Percentiles rank a stretch among this genome's conserved stretches.
These are phyloP conservation scores for Salmacisia buchloeana DNA, from an alignment of 1,284 basidiomycete species.

Conservation along the genomic window DNA sequence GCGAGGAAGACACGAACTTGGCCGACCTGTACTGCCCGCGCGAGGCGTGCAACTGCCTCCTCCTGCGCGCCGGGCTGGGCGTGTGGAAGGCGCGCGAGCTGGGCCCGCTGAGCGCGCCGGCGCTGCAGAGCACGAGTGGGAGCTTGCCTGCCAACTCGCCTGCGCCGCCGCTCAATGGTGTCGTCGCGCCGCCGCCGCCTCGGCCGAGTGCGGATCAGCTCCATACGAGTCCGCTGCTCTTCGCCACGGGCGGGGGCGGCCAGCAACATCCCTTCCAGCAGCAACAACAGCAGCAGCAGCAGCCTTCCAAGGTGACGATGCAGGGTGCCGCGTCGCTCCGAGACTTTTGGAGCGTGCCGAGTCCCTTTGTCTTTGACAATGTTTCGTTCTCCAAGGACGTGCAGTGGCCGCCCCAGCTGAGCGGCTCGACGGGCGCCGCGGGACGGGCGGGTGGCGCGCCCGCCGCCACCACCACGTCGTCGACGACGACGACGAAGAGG, in stretches of 20 bases:
- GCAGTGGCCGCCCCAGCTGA: conserved; percentile 24
- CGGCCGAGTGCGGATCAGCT: not conserved
- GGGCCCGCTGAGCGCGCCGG: conserved; percentile 27
- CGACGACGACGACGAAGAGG: conserved; percentile 2
- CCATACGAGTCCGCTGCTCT: conserved; percentile 5
- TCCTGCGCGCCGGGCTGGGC: conserved; percentile 31
- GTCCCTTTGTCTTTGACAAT: conserved; percentile 45
- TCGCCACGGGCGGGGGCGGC: not conserved
- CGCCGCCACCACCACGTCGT: not conserved
- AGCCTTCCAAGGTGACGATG: not conserved
- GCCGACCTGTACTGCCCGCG: conserved; percentile 44
- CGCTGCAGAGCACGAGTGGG: not conserved
- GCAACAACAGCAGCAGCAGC: not conserved
- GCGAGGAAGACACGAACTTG: conserved; percentile 30
- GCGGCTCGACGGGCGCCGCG: not conserved
- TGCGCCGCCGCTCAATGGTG: conserved; percentile 6
- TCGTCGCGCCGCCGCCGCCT: not conserved
- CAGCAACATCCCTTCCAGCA: not conserved
- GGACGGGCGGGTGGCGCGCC: not conserved
- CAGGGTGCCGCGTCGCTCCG: conserved; percentile 18
- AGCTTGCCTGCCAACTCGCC: conserved; percentile 9
- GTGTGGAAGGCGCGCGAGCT: conserved; percentile 39
- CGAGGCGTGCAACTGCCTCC: conserved; percentile 40
- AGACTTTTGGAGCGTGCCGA: conserved; percentile 39
- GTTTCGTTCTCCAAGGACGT: conserved; percentile 42